These are phyloP conservation scores for Smithsoniella earleae DNA, from an alignment of 163 green algal genomes.

Conservation along the genomic window DNA sequence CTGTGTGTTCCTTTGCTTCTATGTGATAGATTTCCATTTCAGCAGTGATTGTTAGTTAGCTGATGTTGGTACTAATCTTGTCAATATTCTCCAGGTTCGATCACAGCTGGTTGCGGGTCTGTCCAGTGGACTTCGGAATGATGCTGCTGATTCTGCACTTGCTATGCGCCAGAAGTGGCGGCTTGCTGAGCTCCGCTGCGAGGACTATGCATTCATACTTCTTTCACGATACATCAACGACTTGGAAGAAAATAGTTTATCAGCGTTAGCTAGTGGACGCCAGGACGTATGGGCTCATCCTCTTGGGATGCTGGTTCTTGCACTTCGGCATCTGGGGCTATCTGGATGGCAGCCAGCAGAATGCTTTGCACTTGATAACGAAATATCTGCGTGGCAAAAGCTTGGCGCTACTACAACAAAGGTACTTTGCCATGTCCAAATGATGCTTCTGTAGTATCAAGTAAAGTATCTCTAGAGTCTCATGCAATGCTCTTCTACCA, in stretches of 20 bases:
- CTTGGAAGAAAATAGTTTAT: constrained; percentile 50
- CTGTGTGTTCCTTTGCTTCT: constrained; percentile 46
- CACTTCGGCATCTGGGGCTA: constrained; percentile 74
- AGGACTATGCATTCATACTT: constrained; percentile 91
- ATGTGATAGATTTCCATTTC: no score
- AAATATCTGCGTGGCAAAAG: constrained; percentile 65
- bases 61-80: no score
- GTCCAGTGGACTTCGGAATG: constrained; percentile 75
- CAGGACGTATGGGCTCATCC: constrained; percentile 60
- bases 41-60: no score
- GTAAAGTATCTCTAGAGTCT: no score
- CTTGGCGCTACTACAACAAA: constrained; percentile 36
- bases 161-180: constrained; percentile 79
- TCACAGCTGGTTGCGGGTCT: constrained; percentile 56
- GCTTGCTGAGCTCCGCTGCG: constrained; percentile 75
- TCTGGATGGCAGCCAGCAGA: constrained; percentile 60
- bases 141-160: constrained; percentile 72
- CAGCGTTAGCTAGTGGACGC: no score
- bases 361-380: constrained; percentile 75
- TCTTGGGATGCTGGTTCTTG: constrained; percentile 62
- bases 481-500: no score
- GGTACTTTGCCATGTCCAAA: background rate
- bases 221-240: constrained; percentile 61
- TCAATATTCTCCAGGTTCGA: constrained; percentile 7
- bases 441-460: no score